Conservation (phyloP, 2,329 filamentous ascomycete species). For the Paracamarosporium sp. region DNA sequence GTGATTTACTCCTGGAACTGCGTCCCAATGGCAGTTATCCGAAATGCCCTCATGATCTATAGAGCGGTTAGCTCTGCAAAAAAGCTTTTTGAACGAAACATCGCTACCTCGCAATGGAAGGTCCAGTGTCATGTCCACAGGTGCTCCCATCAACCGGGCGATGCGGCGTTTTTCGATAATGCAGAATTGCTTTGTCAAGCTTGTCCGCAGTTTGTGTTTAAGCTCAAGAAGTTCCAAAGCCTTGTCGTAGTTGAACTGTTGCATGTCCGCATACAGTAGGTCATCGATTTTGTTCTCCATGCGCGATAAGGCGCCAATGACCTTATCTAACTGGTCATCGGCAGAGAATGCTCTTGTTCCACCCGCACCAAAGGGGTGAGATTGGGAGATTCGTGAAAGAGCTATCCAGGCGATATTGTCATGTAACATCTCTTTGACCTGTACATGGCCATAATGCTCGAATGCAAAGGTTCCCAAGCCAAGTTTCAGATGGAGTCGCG, state of each 20-base stretch:
- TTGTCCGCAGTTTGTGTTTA: constrained; percentile 31
- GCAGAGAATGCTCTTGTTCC: constrained; percentile 34
- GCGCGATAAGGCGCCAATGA: constrained; percentile 33
- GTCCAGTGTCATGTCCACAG: constrained; percentile 24
- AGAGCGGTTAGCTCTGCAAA: constrained; percentile 8
- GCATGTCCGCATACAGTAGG: constrained; percentile 32
- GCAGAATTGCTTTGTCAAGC: constrained; percentile 40
- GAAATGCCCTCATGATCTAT: constrained; percentile 27
- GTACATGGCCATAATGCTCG: constrained; percentile 30
- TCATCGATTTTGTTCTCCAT: constrained; percentile 36
- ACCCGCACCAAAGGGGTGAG: constrained; percentile 40
- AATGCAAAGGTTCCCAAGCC: constrained; percentile 40
- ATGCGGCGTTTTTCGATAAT: constrained; percentile 39
- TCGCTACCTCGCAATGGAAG: constrained; percentile 26
- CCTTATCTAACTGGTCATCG: constrained; percentile 35
- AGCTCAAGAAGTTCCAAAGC: constrained; percentile 31
- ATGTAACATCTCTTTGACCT: constrained; percentile 43
- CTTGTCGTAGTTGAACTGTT: constrained; percentile 37
- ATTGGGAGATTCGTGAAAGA: constrained; percentile 39
- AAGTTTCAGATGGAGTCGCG: constrained; percentile 38
- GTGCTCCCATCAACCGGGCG: constrained; percentile 35
- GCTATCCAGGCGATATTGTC: constrained; percentile 40
- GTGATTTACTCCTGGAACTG: constrained; percentile 32
- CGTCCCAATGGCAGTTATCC: constrained; percentile 35
- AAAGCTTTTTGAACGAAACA: constrained; percentile 1